Base-by-base conservation (phyloP, 148 eudicot species). In the Rhododendron ferrugineum region DNA sequence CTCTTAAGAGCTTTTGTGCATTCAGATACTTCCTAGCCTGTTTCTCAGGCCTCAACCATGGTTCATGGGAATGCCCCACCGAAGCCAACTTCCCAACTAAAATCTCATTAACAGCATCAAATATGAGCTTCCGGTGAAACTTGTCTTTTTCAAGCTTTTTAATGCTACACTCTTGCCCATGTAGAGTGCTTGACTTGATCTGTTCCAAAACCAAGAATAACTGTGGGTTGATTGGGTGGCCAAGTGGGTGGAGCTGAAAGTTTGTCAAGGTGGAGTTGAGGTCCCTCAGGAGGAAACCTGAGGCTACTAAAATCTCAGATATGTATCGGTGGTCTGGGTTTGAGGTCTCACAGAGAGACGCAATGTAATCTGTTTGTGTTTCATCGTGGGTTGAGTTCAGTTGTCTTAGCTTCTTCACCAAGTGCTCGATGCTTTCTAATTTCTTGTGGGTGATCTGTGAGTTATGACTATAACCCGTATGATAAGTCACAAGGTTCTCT, bases 281-380 rank as follows among this genome's bases (percentile, higher is more conserved):
- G 84, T 94, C 98, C 84, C 98, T 86, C 75, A 96, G 98, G 68
- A 96, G 94, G 73, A 96, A 94, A 70, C 98, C 98, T 0, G 98
- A 96, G 81, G 98, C 96, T 82, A 96, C 88, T 76, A 96, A 89
- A 52, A 96, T 93, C 86, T 96, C 98, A 13, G 98, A 93, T 68
- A 96, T 88, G 89, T 96, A 96, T 89, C 98, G 88, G 86, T 96
- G 88, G 79, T 96, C 96, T 6, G 98, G 98, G 81, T 93, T 90
- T 9, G 92, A 85, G 88, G 93, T 94, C 68, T 94, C 98, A 81
- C 98, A 96, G n/a, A 96, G 89, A 44, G 98, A 96, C 47, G 98
- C 98, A 49, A 96, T 94, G 89, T 96, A 93, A 85, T 94, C 98
- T 3, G 94, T 94, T 49, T 84, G 93, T 66, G 89, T 90, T 91